Base-by-base conservation (phyloP, 164 flowering plant genomes). In the Berberis vulgaris region DNA sequence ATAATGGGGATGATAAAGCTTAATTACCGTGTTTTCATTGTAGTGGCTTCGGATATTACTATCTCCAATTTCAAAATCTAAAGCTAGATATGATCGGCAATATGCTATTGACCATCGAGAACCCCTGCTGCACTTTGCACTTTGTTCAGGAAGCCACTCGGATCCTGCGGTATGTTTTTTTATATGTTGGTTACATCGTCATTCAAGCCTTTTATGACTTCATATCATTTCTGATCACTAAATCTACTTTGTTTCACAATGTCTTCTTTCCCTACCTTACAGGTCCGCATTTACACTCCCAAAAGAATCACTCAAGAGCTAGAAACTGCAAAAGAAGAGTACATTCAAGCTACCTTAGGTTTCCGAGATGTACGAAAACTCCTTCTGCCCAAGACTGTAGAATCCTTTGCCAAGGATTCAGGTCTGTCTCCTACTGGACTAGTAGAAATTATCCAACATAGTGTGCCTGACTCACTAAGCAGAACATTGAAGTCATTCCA, bases 61-160 rank as follows among this genome's bases (percentile, higher is more conserved):
- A 66, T 72, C 84, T 64, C 62, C 94, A 58, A 86, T 64, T 74
- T 57, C 74, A 45, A 94, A 89, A 75, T 80, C 87, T 69, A 91
- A 82, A 74, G 67, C 75, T 44, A 82, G 93, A 66, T 84, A 84
- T 74, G 81, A 76, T 55, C 72, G 84, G 46, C 91, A 81, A 74
- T 83, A 79, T 74, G 84, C 83, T 44, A 78, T 94, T 60, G 83
- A 84, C 62, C 86, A 74, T 67, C 82, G 86, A 42, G 97, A 94
- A 73, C 97, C 99, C 54, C 91, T 87, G 57, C 53, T 91, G 43
- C 81, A 91, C 69, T 94, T 94, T 75, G 93, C 97, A 1, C 88
- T 94, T 61, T 86, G 91, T 66, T 78, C 89, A 1, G 99, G 99
- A 70, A 84, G 83, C 79, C 89, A 86, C 71, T 94, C 99, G 45